phyloP scores from a whole-genome alignment of 345 rosid species.

The Euphorbia lathyris region DNA sequence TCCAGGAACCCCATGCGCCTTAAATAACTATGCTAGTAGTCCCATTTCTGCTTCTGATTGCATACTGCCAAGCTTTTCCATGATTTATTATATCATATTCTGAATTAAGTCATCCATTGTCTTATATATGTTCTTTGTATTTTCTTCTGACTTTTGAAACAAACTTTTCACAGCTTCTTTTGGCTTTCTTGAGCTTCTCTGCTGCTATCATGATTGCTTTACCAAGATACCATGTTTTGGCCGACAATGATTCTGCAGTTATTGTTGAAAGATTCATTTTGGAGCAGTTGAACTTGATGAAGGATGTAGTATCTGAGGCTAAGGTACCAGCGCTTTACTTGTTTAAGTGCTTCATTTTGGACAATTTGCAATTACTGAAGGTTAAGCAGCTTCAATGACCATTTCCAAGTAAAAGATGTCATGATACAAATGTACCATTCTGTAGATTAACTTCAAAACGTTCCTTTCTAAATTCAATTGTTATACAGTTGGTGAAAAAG shows the following conservation, averaged over 20 bases:
- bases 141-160: constrained; percentile 12
- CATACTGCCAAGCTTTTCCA: background rate
- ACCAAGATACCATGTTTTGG: constrained; percentile 35
- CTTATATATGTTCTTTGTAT: background rate
- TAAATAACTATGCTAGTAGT: background rate
- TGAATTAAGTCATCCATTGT: background rate
- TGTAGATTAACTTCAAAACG: background rate
- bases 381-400: background rate
- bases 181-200: constrained; percentile 55
- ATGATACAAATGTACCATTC: too few relatives aligned
- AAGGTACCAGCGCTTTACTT: constrained; percentile 46
- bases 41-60: background rate
- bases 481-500: background rate
- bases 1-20: too few relatives aligned
- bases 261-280: constrained; percentile 51
- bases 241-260: constrained; percentile 34
- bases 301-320: constrained; percentile 41
- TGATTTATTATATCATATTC: background rate
- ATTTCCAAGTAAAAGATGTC: background rate
- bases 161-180: constrained; percentile 64
- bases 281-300: constrained; percentile 60
- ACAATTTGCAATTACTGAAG: background rate
- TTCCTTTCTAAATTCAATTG: background rate
- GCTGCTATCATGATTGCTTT: constrained; percentile 50
- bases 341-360: constrained; percentile 1